Conservation (phyloP, 345 rosid species). For the Garcia nutans region DNA sequence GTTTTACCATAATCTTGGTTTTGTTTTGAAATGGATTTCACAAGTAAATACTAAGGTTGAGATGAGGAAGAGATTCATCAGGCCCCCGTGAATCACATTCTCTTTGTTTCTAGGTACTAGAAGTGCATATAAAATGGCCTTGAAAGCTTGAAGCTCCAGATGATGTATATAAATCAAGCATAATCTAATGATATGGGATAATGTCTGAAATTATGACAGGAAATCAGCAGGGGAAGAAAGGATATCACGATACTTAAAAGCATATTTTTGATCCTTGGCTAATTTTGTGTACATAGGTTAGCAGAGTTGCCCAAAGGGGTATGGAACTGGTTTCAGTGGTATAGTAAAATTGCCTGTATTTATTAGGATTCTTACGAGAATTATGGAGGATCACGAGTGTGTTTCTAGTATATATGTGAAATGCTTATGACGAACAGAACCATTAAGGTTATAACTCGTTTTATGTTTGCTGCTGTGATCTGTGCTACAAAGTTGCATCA, state of each 20-base stretch:
- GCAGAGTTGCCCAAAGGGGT: slow-evolving; percentile 18
- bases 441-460: too few species aligned
- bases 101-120: not conserved
- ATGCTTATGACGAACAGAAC: not conserved
- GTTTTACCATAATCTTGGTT: slow-evolving; percentile 3
- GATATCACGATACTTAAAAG: not conserved
- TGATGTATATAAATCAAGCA: not conserved
- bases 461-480: too few species aligned
- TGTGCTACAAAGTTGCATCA: too few species aligned
- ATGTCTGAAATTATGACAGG: not conserved
- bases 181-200: slow-evolving; percentile 7
- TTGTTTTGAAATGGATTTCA: slow-evolving; percentile 18
- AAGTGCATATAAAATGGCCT: slow-evolving; percentile 12
- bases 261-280: slow-evolving; percentile 17
- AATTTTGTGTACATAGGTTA: slow-evolving; percentile 31
- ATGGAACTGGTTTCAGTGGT: slow-evolving; percentile 9
- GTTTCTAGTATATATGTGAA: not conserved
- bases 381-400: slow-evolving; percentile 5
- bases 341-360: not conserved
- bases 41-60: slow-evolving; percentile 19
- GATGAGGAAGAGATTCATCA: not conserved
- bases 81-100: not conserved
- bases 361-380: not conserved
- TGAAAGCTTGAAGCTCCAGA: not conserved
- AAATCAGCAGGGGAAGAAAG: not conserved